Evolutionary conservation across 2,329 filamentous ascomycete species (phyloP).

Genomic region (Tolypocladium guangdongense): DNA sequence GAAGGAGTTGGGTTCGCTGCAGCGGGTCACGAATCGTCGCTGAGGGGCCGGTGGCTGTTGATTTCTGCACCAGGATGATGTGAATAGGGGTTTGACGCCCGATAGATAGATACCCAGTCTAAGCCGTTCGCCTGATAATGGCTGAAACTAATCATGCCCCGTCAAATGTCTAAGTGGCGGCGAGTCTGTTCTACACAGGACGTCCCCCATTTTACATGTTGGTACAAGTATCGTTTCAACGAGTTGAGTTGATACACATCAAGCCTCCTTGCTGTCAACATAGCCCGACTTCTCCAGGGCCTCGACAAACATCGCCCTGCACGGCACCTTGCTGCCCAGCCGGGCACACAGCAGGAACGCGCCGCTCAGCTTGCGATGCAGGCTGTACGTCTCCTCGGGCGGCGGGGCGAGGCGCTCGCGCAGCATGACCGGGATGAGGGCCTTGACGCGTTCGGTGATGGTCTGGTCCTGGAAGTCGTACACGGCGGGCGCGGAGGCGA

Average conservation of each 20-base stretch:
- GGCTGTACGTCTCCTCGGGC: constrained; percentile 91
- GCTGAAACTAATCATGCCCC: not conserved
- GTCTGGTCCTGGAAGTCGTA: constrained; percentile 95
- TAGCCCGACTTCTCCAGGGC: constrained; percentile 31
- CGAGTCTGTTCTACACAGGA: not conserved
- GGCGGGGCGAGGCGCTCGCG: constrained; percentile 79
- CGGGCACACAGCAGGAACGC: constrained; percentile 87
- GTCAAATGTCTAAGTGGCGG: not conserved
- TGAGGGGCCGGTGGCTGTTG: not conserved
- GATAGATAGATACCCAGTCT: not conserved
- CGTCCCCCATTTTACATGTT: not conserved
- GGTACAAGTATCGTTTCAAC: not conserved
- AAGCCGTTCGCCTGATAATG: not conserved
- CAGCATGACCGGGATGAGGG: constrained; percentile 86
- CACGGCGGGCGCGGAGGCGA: constrained; percentile 60
- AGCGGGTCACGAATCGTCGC: constrained; percentile 14
- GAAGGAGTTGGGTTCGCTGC: constrained; percentile 48
- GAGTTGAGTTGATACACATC: not conserved
- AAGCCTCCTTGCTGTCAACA: constrained; percentile 3
- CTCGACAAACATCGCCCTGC: constrained; percentile 65
- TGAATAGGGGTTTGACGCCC: not conserved
- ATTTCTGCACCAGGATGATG: not conserved
- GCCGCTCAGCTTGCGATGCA: constrained; percentile 90
- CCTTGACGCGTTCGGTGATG: constrained; percentile 86
- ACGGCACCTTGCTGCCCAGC: constrained; percentile 72